Base-by-base conservation (phyloP, 371 early-diverging fungal genomes). In the Hamiltosporidium tvaerminnensis region DNA sequence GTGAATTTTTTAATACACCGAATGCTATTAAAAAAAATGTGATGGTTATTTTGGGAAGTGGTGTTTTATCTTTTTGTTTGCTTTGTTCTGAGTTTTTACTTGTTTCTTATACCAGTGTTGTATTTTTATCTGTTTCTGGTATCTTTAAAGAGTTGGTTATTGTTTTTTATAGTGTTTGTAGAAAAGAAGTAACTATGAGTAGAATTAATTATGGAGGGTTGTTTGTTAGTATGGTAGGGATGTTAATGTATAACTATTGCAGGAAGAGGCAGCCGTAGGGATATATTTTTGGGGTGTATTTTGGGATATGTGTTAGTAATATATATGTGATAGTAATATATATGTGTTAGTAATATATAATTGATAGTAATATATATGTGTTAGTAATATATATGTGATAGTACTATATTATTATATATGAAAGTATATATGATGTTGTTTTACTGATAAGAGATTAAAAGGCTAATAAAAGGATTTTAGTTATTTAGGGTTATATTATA, bases 71-170 rank as follows among this genome's bases (percentile, higher is more conserved):
- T 1, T 75, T 75, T 57, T 49, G 56, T 31, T 38, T 71, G 2
- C 47, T 75, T 31, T 53, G 64, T 37, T 63, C 71, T 7, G 79
- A 78, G 65, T 75, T 73, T 64, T 5, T 50, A 1, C 33, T 78
- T 31, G 72, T 78, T 5, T 59, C 69, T 12, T 59, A 70, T 48
- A 71, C 73, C 4, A 68, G 66, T 56, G 75, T 75, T 16, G 57
- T 78, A 34, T 73, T 68, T 53, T 64, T 76, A 35, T 66, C 67
- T 59, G 47, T 78, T 30, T 47, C 68, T 10, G 65, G 72, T 23
- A 73, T 75, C 30, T 53, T 68, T 2, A 78, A 78, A 59, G 79
- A 78, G 61, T 35, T 78, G 9, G 50, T 70, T 12, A 75, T 78
- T 39, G 62, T 78, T n/a, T 14, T 63, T 30, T 63, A 69, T 50